phyloP scores from a whole-genome alignment of 805 yeast species.

The Ogataea degrootiae region DNA sequence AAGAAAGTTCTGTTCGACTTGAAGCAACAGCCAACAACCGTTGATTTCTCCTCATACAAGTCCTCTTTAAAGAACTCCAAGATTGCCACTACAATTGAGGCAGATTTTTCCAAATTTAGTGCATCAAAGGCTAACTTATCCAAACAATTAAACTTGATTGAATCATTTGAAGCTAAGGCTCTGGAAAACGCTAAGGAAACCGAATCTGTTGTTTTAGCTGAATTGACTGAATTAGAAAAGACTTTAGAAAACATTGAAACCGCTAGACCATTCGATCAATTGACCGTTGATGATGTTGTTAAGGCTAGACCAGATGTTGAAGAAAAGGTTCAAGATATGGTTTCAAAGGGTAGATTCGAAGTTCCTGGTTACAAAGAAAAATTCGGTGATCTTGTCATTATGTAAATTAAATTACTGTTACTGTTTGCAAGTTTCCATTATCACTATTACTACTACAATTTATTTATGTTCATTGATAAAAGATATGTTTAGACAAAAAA shows the following conservation, averaged over 20 bases:
- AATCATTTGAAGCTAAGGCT: slow-evolving; percentile 92
- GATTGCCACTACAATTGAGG: slow-evolving; percentile 76
- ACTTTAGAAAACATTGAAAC: slow-evolving; percentile 91
- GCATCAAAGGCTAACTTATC: slow-evolving; percentile 83
- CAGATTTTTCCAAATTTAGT: slow-evolving; percentile 67
- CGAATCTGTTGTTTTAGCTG: slow-evolving; percentile 81
- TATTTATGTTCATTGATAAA: no score
- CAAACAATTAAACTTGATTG: slow-evolving; percentile 87
- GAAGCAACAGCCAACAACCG: slow-evolving; percentile 64
- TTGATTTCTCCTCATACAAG: slow-evolving; percentile 81
- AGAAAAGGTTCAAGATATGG: slow-evolving; percentile 91
- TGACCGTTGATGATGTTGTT: slow-evolving; percentile 91
- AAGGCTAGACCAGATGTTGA: slow-evolving; percentile 97
- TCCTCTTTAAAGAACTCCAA: slow-evolving; percentile 73
- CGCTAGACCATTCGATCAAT: slow-evolving; percentile 96
- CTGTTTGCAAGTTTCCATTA: slow-evolving; percentile 4
- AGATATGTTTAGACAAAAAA: no score
- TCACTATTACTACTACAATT: background rate
- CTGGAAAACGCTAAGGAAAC: slow-evolving; percentile 92
- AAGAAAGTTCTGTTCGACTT: slow-evolving; percentile 73
- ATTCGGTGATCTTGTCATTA: slow-evolving; percentile 94
- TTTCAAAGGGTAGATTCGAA: slow-evolving; percentile 94
- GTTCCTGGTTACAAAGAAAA: slow-evolving; percentile 98
- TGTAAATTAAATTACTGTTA: slow-evolving; percentile 40
- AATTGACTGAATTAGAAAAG: slow-evolving; percentile 77